Evolutionary conservation across 345 rosid species (phyloP).

Genomic region (Adansonia digitata): DNA sequence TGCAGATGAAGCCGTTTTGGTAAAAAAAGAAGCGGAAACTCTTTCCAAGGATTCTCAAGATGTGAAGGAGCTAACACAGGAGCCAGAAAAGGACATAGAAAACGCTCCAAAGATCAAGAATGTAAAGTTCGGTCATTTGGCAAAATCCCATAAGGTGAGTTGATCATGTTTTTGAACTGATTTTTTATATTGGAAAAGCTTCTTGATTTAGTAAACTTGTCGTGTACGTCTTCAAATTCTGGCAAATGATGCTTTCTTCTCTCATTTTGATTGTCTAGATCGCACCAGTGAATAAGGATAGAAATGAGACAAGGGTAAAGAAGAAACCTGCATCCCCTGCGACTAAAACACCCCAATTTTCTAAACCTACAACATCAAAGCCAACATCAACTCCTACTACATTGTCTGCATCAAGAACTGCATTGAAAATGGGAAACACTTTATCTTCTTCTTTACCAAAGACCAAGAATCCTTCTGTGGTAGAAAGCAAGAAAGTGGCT

Average conservation of each 20-base stretch:
- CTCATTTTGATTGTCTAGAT: conserved; percentile 29
- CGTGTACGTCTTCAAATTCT: conserved; percentile 5
- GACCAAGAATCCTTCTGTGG: no score
- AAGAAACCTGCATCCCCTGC: conserved; percentile 32
- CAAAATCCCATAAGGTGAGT: conserved; percentile 51
- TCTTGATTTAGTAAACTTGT: no score
- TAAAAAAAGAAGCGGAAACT: conserved; percentile 23
- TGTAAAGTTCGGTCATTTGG: conserved; percentile 29
- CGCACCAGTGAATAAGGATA: conserved; percentile 29
- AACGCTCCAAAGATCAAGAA: conserved; percentile 22
- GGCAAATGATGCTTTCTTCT: background rate
- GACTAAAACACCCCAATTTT: conserved; percentile 36
- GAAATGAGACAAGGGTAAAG: conserved; percentile 13
- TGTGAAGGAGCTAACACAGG: conserved; percentile 25
- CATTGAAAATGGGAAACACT: conserved; percentile 30
- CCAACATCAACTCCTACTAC: conserved; percentile 35
- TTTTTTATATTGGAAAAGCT: no score
- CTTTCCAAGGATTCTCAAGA: conserved; percentile 10
- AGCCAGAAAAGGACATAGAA: conserved; percentile 26
- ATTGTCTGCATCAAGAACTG: conserved; percentile 31
- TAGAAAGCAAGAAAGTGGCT: no score
- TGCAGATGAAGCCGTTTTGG: conserved; percentile 26
- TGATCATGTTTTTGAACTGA: background rate
- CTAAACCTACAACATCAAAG: conserved; percentile 48
- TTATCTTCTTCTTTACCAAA: conserved; percentile 29